These are phyloP conservation scores for Heterobasidion annosum DNA, from an alignment of 1,284 basidiomycete species.

Conservation along the genomic window DNA sequence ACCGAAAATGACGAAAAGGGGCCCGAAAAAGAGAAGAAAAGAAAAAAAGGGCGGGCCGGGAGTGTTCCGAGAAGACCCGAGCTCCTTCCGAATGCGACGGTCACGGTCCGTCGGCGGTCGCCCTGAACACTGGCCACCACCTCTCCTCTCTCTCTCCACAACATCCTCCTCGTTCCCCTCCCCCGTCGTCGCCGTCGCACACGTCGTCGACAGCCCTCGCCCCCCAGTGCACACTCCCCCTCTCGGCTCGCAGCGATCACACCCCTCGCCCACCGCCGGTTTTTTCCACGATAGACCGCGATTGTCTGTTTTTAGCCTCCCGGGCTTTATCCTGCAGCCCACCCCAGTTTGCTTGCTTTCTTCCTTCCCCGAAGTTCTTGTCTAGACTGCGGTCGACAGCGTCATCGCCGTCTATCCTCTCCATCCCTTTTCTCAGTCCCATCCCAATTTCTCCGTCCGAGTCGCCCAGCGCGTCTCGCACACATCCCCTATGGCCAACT, in stretches of 20 bases:
- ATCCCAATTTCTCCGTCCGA: background rate
- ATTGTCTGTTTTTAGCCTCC: background rate
- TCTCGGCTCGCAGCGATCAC: background rate
- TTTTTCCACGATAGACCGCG: background rate
- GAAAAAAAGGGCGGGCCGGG: no score
- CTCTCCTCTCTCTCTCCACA: background rate
- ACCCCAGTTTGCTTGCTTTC: background rate
- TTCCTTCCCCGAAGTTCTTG: background rate
- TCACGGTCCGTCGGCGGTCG: no score
- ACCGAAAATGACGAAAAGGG: no score
- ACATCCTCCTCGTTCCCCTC: background rate
- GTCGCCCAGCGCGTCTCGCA: background rate
- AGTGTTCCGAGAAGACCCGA: no score
- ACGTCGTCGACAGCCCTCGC: background rate
- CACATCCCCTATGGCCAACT: slow-evolving; percentile 41
- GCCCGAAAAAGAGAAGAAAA: no score
- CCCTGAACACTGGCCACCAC: no score
- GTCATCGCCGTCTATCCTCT: background rate
- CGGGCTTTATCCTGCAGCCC: background rate
- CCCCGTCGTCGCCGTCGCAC: background rate
- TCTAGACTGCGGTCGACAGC: background rate
- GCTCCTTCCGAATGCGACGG: no score
- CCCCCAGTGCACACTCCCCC: background rate
- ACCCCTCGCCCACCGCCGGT: background rate
- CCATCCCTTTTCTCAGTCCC: background rate